Evolutionary conservation across 768 basidiomycete species (phyloP), one percentile per base, ranked within the genome.

Genomic region (Leucocoprinus leucothites): DNA sequence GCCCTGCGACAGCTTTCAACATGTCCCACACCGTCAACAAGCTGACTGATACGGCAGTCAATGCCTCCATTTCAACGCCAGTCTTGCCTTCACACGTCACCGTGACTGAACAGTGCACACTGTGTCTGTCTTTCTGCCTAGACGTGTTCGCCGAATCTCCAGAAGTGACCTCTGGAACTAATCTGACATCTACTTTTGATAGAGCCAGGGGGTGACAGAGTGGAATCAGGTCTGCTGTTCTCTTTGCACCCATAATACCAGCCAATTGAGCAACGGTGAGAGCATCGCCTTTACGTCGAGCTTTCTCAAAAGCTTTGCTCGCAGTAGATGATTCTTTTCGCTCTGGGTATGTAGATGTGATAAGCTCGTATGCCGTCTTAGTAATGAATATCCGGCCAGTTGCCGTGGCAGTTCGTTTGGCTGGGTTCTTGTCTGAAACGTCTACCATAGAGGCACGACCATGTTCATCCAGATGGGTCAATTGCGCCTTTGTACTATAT

Each of bases 1-100:
- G 80, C n/a, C 91, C 94, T 1, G 89, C 91, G 1, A 92, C 86
- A 3, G 88, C 87, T 71, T 95, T 94, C 26, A 94, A 78, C 93
- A 96, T 94, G 65, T 94, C 92, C 89, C 92, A 96, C 13, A 94
- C 84, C 1, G 91, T 91, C 51, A 95, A 72, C 28, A 91, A 75
- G 4, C 85, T 86, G 26, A 89, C 74, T 1, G 85, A 85, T 8
- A 91, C 93, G 21, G 86, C 87, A n/a, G 86, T 90, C 53, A 95
- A 67, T 21, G 93, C 94, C 71, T 97, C 95, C 89, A 98, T 94
- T 73, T 94, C 91, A 18, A 94, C 90, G 3, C 94, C 89, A 13
- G 92, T 92, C 67, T 85, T 85, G 13, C 90, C 89, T 67, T 85
- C 81, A 60, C 87, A 89, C 38, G 84, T 75, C 34, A 91, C 89